Evolutionary conservation across 768 basidiomycete species (phyloP).

Genomic region (Gloeopeniophorella convolvens): DNA sequence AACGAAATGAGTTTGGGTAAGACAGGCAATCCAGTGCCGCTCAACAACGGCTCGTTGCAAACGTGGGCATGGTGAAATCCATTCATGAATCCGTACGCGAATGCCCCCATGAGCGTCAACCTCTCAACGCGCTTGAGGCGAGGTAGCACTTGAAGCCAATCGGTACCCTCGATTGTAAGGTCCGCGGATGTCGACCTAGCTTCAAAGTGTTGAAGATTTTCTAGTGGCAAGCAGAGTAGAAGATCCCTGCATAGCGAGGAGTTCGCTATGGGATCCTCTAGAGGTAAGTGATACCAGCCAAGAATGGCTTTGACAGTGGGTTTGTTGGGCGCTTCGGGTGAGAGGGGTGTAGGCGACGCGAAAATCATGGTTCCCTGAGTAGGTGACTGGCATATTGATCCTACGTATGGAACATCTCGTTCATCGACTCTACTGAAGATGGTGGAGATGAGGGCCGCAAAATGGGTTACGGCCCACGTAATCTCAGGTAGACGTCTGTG

Average conservation of each 20-base stretch:
- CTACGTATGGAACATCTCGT: constrained; percentile 1
- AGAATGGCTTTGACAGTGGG: too few relatives aligned
- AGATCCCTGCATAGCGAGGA: too few relatives aligned
- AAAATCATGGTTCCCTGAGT: neutral
- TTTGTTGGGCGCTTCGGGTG: too few relatives aligned
- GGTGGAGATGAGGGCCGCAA: constrained; percentile 6
- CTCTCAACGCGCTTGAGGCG: constrained; percentile 2
- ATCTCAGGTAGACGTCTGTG: neutral
- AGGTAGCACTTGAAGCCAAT: constrained; percentile 9
- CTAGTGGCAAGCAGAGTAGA: constrained; percentile 1
- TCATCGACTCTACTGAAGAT: constrained; percentile 1
- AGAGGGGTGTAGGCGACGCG: neutral
- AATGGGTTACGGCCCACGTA: constrained; percentile 1
- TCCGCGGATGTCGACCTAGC: neutral
- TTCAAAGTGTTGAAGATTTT: neutral
- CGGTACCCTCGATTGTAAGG: neutral
- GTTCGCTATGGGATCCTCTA: too few relatives aligned
- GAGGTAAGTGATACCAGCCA: too few relatives aligned
- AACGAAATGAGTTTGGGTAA: neutral
- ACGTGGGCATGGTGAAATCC: constrained; percentile 1
- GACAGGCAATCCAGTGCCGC: neutral
- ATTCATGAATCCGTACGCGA: constrained; percentile 2
- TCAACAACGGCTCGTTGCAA: neutral
- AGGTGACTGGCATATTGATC: neutral
- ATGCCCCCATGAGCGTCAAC: neutral